Evolutionary conservation across 2,329 filamentous ascomycete species (phyloP).

Genomic region (Grosmannia serpens): DNA sequence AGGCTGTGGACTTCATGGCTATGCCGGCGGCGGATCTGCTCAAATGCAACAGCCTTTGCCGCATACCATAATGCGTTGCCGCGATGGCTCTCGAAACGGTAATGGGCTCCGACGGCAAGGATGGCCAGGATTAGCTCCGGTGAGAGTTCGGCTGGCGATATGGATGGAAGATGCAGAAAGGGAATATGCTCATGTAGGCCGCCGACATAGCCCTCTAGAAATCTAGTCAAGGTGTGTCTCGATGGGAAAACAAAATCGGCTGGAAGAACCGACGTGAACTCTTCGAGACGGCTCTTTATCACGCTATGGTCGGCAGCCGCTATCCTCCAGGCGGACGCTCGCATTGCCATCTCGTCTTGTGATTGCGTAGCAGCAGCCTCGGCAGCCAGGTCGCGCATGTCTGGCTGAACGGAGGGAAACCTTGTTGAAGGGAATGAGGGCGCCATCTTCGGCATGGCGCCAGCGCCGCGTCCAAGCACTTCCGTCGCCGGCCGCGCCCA

Average conservation of each 20-base stretch:
- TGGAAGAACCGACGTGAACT: conserved; percentile 49
- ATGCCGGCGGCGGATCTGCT: conserved; percentile 46
- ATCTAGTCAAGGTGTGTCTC: conserved; percentile 55
- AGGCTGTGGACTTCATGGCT: conserved; percentile 46
- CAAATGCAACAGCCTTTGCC: conserved; percentile 43
- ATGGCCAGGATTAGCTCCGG: conserved; percentile 58
- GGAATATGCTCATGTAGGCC: conserved; percentile 51
- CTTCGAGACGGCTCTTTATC: conserved; percentile 47
- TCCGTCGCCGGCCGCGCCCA: conserved; percentile 35
- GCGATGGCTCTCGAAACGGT: conserved; percentile 48
- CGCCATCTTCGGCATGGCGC: conserved; percentile 30
- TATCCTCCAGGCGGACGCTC: conserved; percentile 31
- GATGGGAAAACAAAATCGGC: conserved; percentile 57
- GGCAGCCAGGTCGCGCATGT: conserved; percentile 30
- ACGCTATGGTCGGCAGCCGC: conserved; percentile 41
- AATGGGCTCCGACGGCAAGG: conserved; percentile 55
- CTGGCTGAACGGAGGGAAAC: conserved; percentile 42
- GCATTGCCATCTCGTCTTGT: conserved; percentile 29
- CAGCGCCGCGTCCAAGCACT: conserved; percentile 23
- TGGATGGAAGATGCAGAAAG: conserved; percentile 57
- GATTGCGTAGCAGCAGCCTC: conserved; percentile 21
- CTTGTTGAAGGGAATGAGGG: conserved; percentile 40
- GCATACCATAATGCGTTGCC: conserved; percentile 52
- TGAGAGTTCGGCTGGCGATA: conserved; percentile 51
- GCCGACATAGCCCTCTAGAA: conserved; percentile 58